A percentile compares a stretch with the other conserved stretches of the same genome.
Evolutionary conservation across 2,329 filamentous ascomycete species (phyloP).

Genomic region (Penicillium hesseltinei): DNA sequence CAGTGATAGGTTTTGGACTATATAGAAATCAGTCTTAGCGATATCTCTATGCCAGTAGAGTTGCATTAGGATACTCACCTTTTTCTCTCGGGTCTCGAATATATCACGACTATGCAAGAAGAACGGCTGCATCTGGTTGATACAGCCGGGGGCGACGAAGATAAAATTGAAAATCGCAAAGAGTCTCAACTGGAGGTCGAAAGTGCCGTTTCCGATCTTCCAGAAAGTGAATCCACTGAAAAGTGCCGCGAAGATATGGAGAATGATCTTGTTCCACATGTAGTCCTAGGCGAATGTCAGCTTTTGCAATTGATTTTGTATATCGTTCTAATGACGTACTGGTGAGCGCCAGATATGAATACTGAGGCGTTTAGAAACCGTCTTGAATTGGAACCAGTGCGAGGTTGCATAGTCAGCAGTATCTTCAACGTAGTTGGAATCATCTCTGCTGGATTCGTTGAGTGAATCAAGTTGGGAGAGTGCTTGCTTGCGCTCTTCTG

Average conservation of each 20-base stretch:
- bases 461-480: constrained; percentile 28
- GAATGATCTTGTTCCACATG: constrained; percentile 48
- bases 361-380: constrained; percentile 35
- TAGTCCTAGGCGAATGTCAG: constrained; percentile 35
- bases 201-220: constrained; percentile 54
- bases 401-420: constrained; percentile 40
- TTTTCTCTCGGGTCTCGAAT: constrained; percentile 59
- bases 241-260: constrained; percentile 56
- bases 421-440: constrained; percentile 30
- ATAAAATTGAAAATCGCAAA: constrained; percentile 65
- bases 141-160: constrained; percentile 59
- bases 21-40: not conserved
- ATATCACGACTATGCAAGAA: constrained; percentile 59
- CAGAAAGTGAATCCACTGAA: constrained; percentile 64
- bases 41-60: not conserved
- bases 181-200: constrained; percentile 54
- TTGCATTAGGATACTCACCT: constrained; percentile 28
- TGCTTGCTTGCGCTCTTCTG: constrained; percentile 28
- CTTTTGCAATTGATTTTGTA: not conserved
- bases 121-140: constrained; percentile 59
- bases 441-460: constrained; percentile 21
- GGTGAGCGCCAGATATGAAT: constrained; percentile 36
- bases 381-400: constrained; percentile 41
- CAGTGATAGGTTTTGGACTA: constrained; percentile 60
- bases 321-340: constrained; percentile 15